Percentiles rank a stretch among this genome's conserved stretches.
Conservation (phyloP, 2,329 filamentous ascomycete genomes). For the Colletotrichum gigasporum region DNA sequence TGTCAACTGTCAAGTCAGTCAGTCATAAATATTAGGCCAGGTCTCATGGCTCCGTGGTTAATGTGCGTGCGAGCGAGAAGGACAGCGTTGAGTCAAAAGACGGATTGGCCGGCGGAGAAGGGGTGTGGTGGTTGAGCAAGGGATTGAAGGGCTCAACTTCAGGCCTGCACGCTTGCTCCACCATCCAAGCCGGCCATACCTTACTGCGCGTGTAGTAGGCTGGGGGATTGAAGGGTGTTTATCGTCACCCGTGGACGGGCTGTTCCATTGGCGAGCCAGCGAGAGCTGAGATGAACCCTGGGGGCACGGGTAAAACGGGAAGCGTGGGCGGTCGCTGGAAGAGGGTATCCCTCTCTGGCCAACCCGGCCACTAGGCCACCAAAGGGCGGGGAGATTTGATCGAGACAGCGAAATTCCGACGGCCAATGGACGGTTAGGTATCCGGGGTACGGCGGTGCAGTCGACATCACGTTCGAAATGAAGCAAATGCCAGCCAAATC, state of each 20-base stretch:
- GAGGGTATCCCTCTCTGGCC: background rate
- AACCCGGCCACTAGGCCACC: background rate
- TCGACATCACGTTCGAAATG: background rate
- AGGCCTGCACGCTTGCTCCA: background rate
- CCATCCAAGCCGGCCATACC: slow-evolving; percentile 6
- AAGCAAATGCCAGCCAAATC: background rate
- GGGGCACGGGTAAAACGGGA: background rate
- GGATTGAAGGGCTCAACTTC: background rate
- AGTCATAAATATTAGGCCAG: background rate
- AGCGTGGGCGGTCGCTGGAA: background rate
- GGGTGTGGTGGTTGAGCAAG: background rate
- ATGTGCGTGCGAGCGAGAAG: background rate
- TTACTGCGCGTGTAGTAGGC: too few relatives aligned
- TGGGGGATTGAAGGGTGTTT: background rate
- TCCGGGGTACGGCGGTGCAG: background rate
- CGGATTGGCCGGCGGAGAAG: background rate
- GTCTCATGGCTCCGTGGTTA: slow-evolving; percentile 6
- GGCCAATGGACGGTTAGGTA: background rate
- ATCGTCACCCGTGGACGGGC: background rate
- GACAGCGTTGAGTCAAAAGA: background rate
- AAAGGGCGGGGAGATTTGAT: background rate
- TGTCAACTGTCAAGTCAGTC: slow-evolving; percentile 2
- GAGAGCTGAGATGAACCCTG: slow-evolving; percentile 26
- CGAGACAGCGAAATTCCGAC: background rate
- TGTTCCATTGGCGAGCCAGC: slow-evolving; percentile 15